A percentile compares a stretch with the other conserved stretches of the same genome.
These are phyloP conservation scores for Emiliania huxleyi DNA, from an alignment of 78 protist genomes.

Conservation along the genomic window DNA sequence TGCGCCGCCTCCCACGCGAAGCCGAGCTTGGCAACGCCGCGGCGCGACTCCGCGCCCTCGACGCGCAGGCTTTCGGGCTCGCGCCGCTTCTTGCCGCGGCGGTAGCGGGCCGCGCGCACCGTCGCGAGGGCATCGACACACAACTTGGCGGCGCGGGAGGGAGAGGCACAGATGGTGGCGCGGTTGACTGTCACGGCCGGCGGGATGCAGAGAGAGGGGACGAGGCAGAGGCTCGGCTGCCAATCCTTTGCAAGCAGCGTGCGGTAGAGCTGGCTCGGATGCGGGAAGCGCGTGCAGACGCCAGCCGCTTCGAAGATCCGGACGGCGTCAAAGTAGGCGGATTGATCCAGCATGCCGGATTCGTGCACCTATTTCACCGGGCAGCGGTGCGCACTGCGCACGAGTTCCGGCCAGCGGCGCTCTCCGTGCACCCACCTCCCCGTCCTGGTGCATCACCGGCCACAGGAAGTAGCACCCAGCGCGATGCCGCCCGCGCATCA, in stretches of 20 bases:
- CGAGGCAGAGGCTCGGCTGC: conserved; percentile 10
- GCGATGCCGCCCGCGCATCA: not conserved
- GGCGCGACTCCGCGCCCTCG: not conserved
- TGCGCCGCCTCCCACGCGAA: conserved; percentile 48
- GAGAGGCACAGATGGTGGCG: too few relatives aligned
- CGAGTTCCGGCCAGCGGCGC: too few relatives aligned
- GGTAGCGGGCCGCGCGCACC: not conserved
- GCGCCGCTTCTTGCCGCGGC: too few relatives aligned
- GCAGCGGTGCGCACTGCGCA: too few relatives aligned
- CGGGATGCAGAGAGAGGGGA: not conserved
- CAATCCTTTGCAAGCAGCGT: conserved; percentile 19
- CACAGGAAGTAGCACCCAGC: conserved; percentile 32
- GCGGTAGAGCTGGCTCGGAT: conserved; percentile 23
- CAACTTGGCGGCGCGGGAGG: too few relatives aligned
- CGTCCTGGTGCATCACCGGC: conserved; percentile 19
- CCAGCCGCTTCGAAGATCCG: conserved; percentile 2
- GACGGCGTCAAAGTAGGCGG: not conserved
- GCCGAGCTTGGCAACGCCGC: conserved; percentile 43
- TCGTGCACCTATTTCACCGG: too few relatives aligned
- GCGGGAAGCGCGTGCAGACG: conserved; percentile 34
- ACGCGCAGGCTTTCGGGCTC: not conserved
- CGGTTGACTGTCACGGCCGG: conserved; percentile 19
- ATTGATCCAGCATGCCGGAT: not conserved
- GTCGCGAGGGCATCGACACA: not conserved
- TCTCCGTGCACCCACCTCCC: not conserved